Base-by-base conservation (phyloP, 768 basidiomycete species). In the Pleurotus cornucopiae region DNA sequence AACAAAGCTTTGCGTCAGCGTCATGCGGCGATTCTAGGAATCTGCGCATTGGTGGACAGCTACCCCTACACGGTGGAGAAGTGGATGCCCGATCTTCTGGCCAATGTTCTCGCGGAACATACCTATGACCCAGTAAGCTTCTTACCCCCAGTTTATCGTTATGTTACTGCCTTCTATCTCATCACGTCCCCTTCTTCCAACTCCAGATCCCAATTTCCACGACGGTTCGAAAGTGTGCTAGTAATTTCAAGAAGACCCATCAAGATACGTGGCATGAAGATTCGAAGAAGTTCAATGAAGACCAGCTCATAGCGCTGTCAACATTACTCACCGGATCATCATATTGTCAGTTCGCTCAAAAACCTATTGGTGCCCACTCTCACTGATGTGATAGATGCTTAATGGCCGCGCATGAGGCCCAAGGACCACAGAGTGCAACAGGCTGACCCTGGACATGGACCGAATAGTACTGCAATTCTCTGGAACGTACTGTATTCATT, bases 51-150 rank as follows among this genome's bases (percentile, higher is more conserved):
- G 30, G 84, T 98, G 34, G 91, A 95, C 63, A 95, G 94, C 56
- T 96, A 90, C 67, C 96, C 96, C 0, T 97, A 97, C 71, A 94
- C 94, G 1, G 88, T 98, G 12, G 96, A 96, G 64, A 84, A 86
- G 60, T 98, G 94, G 89, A 86, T 96, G 82, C 91, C 94, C 0
- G 84, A 86, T 46, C 78, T 97, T 44, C 72, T 95, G 59, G 87
- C 89, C 39, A 85, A 81, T 58, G 80, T 90, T 16, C 75, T 94
- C 55, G 86, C 85, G 7, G 88, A 90, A 62, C 89, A 93, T 67
- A 86, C 88, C 1, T 90, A 94, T 58, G 91, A 94, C 65, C 94
- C 94, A 11, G 86, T 87, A 59, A 57, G 79, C 64, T 2, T 3
- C 20, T 43, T n/a, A 44, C 20, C 30, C 2, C 11, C 46, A 26